phyloP scores from a whole-genome alignment of 2,329 filamentous ascomycete species.

The Aureobasidium sp. region DNA sequence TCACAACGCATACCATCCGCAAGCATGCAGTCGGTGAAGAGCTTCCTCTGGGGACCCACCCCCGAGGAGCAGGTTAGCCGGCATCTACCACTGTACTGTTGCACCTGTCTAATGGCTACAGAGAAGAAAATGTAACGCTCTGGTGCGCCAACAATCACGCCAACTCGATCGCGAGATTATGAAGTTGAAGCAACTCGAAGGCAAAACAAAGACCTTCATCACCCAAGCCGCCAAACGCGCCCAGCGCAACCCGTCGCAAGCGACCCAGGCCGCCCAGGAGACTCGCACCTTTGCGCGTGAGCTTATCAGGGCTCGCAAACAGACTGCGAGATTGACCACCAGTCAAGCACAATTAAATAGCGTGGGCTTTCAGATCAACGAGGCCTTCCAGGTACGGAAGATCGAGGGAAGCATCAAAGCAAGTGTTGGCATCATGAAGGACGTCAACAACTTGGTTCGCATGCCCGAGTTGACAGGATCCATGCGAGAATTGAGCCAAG shows the following conservation, averaged over 20 bases:
- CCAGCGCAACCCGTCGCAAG: slow-evolving; percentile 68
- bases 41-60: slow-evolving; percentile 85
- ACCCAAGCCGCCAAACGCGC: slow-evolving; percentile 72
- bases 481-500: slow-evolving; percentile 78
- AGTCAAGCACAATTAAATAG: slow-evolving; percentile 86
- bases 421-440: slow-evolving; percentile 90
- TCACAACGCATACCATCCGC: not conserved
- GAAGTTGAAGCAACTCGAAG: slow-evolving; percentile 67
- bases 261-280: slow-evolving; percentile 71
- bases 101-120: slow-evolving; percentile 31
- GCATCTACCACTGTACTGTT: not conserved
- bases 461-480: slow-evolving; percentile 81
- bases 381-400: slow-evolving; percentile 90
- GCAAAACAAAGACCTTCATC: slow-evolving; percentile 79
- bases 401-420: slow-evolving; percentile 87
- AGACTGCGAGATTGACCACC: slow-evolving; percentile 65
- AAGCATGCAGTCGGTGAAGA: slow-evolving; percentile 76
- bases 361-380: slow-evolving; percentile 95
- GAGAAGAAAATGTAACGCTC: slow-evolving; percentile 90
- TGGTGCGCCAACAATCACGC: slow-evolving; percentile 83
- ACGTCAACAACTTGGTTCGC: slow-evolving; percentile 78
- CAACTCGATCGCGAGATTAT: slow-evolving; percentile 91
- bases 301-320: slow-evolving; percentile 72
- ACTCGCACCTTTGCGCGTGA: slow-evolving; percentile 83
- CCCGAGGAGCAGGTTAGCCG: slow-evolving; percentile 76